These are phyloP conservation scores for Petunia axillaris DNA, from an alignment of 257 asterid species.

Conservation along the genomic window DNA sequence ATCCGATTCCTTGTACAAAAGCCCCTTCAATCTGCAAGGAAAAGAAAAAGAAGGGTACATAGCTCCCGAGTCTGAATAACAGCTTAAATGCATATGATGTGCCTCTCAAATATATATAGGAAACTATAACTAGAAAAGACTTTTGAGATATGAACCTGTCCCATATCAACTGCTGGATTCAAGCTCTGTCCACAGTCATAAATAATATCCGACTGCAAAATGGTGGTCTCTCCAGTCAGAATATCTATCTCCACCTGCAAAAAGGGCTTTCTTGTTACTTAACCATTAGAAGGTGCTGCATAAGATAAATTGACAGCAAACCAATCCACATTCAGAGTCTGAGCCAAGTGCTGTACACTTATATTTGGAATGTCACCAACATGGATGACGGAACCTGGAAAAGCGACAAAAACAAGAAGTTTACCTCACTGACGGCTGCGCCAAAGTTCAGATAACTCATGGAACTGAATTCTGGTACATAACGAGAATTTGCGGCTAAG, in stretches of 20 bases:
- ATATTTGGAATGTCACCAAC: not conserved
- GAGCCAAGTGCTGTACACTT: not conserved
- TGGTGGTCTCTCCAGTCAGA: constrained; percentile 61
- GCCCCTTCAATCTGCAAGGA: constrained; percentile 73
- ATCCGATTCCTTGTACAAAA: constrained; percentile 81
- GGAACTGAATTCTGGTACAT: constrained; percentile 51
- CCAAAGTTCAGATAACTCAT: constrained; percentile 58
- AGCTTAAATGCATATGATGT: not conserved
- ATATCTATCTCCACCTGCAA: constrained; percentile 68
- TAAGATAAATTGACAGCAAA: not conserved
- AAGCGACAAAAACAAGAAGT: not conserved
- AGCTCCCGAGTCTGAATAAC: not conserved
- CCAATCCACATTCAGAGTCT: not conserved
- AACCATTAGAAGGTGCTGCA: not conserved
- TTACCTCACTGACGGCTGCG: constrained; percentile 75
- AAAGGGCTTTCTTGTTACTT: not conserved
- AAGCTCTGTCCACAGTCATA: constrained; percentile 87
- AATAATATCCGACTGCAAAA: constrained; percentile 58
- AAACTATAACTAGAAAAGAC: constrained; percentile 33
- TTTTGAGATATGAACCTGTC: constrained; percentile 53
- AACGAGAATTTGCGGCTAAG: constrained; percentile 57
- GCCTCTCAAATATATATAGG: not conserved
- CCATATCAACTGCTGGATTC: constrained; percentile 80
- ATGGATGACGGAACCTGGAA: constrained; percentile 3
- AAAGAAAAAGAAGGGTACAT: no score